Percentiles rank a stretch among this genome's conserved stretches.
phyloP scores from a whole-genome alignment of 805 yeast species.

The Suhomyces prunicola region DNA sequence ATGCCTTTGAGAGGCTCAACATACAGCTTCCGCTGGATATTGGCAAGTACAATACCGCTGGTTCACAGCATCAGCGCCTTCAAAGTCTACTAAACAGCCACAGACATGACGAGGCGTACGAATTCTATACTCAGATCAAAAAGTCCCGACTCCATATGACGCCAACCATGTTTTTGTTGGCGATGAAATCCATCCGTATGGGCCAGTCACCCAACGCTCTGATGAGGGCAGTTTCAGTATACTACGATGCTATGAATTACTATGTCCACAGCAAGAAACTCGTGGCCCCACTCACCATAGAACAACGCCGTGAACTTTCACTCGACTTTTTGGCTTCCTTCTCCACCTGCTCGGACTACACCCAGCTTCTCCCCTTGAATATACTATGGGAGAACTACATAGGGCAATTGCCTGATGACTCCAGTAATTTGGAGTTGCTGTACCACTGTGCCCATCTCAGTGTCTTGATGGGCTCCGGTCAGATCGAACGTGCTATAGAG shows the following conservation, averaged over 20 bases:
- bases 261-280: slow-evolving; percentile 7
- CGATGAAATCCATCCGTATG: background rate
- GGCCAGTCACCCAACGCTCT: slow-evolving; percentile 1
- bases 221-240: slow-evolving; percentile 6
- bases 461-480: slow-evolving; percentile 22
- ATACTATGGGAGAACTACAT: slow-evolving; percentile 20
- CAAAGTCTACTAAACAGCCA: background rate
- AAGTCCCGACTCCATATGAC: background rate
- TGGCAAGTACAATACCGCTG: background rate
- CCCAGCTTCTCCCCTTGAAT: slow-evolving; percentile 18
- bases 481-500: slow-evolving; percentile 21
- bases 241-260: slow-evolving; percentile 5
- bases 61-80: slow-evolving; percentile 3
- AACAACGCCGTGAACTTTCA: background rate
- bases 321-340: slow-evolving; percentile 7
- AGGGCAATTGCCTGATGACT: background rate
- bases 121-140: slow-evolving; percentile 1
- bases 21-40: background rate
- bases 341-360: slow-evolving; percentile 16
- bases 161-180: background rate
- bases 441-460: slow-evolving; percentile 24
- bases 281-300: slow-evolving; percentile 5
- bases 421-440: slow-evolving; percentile 9
- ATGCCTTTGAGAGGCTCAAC: background rate
- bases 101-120: background rate